Base-by-base conservation (phyloP, 495 filamentous ascomycete species). In the Hypoxylon subgilvum region DNA sequence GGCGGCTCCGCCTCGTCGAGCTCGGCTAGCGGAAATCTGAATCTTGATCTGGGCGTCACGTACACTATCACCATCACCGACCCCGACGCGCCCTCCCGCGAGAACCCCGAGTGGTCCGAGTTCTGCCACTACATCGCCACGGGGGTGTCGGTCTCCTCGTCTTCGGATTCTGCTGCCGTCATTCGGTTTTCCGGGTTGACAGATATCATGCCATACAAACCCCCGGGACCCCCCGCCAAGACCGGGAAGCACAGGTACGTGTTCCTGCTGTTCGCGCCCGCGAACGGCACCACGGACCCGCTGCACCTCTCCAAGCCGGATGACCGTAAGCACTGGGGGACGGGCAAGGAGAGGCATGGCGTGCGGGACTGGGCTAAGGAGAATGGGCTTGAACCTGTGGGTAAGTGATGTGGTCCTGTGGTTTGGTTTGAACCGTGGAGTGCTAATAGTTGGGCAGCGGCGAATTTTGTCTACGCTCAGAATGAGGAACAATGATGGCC, bases 161-260 rank as follows among this genome's bases (percentile, higher is more conserved):
- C 27, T 30, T 34, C 54, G 4, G 61, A 44, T 4, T 42, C 49
- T 6, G 41, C 56, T 12, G 36, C 30, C 36, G 55, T 48, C 9
- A 55, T 69, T 19, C 55, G 38, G 13, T 21, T 54, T 35, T 50
- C 58, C 4, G 67, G 72, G 27, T 38, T 77, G 8, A 49, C 71
- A 7, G 78, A 84, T 27, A 49, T 87, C 4, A 72, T 87, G 54
- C 58, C 73, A 18, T 88, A 86, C 57, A 79, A 83, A 63, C 77
- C 84, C 6, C 87, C 87, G 0, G 75, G 74, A 1, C 87, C 87
- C 14, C 87, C 87, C 2, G 68, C 77, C 27, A 81, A 82, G 72
- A 89, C 87, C 0, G 84, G 84, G 1, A 84, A 83, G 66, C 87
- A 90, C 36, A 73, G 87, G 47, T 90, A 90, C 60, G 85, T 89